Evolutionary conservation across 805 yeast genomes (phyloP), one percentile per base, ranked within the genome.

Genomic region (Cyberlindnera amylophila): DNA sequence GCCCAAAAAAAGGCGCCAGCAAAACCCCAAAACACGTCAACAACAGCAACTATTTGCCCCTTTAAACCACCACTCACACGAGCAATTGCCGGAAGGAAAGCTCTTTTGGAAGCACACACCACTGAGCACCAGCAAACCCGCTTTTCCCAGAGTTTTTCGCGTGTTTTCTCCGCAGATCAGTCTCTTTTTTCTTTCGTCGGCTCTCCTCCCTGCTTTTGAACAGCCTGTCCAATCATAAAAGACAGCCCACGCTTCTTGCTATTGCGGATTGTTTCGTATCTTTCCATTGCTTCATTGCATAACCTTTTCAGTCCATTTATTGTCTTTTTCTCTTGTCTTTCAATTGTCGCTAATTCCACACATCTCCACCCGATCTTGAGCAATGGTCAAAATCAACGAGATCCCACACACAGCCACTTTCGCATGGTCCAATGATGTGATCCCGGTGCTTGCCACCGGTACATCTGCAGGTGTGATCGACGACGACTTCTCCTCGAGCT

Each of bases 401-500:
- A 79, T 87, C 58, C 72, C 78, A 49, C 75, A 88, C 54, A 86
- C 96, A 12, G 90, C 96, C 39, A 82, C 96, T n/a, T 88, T 93
- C 67, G 95, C 98, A 34, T 91, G 98, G 97, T 86, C 96, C 35
- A 77, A 81, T 51, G 86, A 79, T 52, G 62, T 63, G 40, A 66
- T 80, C 47, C 97, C 97, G 14, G 65, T 77, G 41, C 61, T 93
- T 51, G 97, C 89, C 17, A 79, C 96, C 2, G 99, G 96, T 17
- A 85, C 96, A 0, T 85, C 87, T n/a, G 90, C 98, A 0, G 98
- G 98, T 7, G 95, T 96, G 12, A 84, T 93, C 54, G 96, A 88
- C 61, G 86, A 85, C 33, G 81, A 83, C 59, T 90, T 90, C 64
- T 81, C 90, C 32, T 79, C 93, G 16, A 73, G 81, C 23, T 80